Percentiles rank a stretch among this genome's conserved stretches.
Evolutionary conservation across 352 stramenopile genomes (phyloP).

Genomic region (Globisporangium okanoganense): DNA sequence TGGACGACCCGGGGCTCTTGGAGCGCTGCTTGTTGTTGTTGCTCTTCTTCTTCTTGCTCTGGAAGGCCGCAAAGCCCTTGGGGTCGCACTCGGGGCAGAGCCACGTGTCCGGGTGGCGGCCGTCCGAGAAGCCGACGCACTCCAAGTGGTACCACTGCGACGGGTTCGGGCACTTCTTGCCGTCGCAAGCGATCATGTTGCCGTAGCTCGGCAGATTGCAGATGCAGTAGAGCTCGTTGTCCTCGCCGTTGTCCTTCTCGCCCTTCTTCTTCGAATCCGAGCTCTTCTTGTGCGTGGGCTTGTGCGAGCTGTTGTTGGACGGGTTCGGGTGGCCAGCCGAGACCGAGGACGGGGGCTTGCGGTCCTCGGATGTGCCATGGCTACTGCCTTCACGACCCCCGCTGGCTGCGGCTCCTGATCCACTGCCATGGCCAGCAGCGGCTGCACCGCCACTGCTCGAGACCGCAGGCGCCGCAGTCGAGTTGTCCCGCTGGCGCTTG

Average conservation of each 20-base stretch:
- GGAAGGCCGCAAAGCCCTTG: slow-evolving; percentile 71
- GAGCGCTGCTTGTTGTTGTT: slow-evolving; percentile 47
- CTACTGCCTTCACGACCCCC: neutral
- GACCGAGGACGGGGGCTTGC: slow-evolving; percentile 20
- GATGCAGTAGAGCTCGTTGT: slow-evolving; percentile 88
- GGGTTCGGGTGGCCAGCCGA: neutral
- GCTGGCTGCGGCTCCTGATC: slow-evolving; percentile 4
- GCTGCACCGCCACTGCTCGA: neutral
- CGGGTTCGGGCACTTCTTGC: slow-evolving; percentile 84
- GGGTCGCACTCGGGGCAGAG: slow-evolving; percentile 84
- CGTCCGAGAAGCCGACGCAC: slow-evolving; percentile 79
- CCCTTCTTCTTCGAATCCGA: slow-evolving; percentile 51
- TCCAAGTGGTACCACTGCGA: slow-evolving; percentile 88
- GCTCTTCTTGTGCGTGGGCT: slow-evolving; percentile 36
- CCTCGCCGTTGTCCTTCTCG: slow-evolving; percentile 62
- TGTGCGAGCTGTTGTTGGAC: slow-evolving; percentile 14
- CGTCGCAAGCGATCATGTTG: slow-evolving; percentile 88
- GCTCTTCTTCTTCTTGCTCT: slow-evolving; percentile 86
- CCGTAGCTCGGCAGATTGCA: slow-evolving; percentile 85
- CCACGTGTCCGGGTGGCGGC: slow-evolving; percentile 82
- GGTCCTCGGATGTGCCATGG: slow-evolving; percentile 20
- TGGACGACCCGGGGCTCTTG: slow-evolving; percentile 61
- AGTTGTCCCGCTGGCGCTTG: slow-evolving; percentile 41
- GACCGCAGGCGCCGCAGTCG: slow-evolving; percentile 19
- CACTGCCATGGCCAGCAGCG: neutral